Evolutionary conservation across 352 stramenopile genomes (phyloP).

Genomic region (Lagenidium giganteum): DNA sequence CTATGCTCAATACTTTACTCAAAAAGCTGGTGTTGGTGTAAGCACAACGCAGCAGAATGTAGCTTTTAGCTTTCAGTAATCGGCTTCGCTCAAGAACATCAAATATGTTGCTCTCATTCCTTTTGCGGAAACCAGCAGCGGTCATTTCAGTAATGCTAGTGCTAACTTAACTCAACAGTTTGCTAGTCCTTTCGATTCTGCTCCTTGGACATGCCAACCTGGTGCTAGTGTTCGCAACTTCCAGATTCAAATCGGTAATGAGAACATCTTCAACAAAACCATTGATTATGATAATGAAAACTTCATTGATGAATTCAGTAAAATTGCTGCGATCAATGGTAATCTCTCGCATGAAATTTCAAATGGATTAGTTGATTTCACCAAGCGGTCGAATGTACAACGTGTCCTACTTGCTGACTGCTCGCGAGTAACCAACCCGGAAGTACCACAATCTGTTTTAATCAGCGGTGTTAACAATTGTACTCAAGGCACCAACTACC

Average conservation of each 20-base stretch:
- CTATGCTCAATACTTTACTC: conserved; percentile 17
- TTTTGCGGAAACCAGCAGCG: conserved; percentile 11
- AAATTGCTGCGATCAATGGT: conserved; percentile 19
- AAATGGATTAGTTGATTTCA: conserved; percentile 17
- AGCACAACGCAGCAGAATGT: conserved; percentile 10
- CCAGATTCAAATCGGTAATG: conserved; percentile 20
- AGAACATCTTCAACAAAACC: conserved; percentile 20
- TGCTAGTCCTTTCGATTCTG: conserved; percentile 14
- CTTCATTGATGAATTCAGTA: conserved; percentile 15
- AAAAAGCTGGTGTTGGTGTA: conserved; percentile 10
- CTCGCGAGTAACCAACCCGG: conserved; percentile 3
- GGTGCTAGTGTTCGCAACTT: conserved; percentile 11
- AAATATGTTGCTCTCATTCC: conserved; percentile 17
- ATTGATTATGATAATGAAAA: conserved; percentile 17
- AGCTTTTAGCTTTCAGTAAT: conserved; percentile 15
- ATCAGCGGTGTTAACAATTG: conserved; percentile 8
- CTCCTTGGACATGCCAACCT: conserved; percentile 20
- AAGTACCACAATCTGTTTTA: conserved; percentile 6
- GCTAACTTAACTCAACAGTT: conserved; percentile 15
- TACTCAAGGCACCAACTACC: conserved; percentile 5
- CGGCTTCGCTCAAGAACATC: conserved; percentile 14
- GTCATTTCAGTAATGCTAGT: conserved; percentile 2
- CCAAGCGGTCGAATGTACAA: conserved; percentile 8
- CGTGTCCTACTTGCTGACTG: conserved; percentile 18
- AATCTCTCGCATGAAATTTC: conserved; percentile 13